These are phyloP conservation scores for Volvox reticuliferus DNA, from an alignment of 139 green algal species.

Conservation along the genomic window DNA sequence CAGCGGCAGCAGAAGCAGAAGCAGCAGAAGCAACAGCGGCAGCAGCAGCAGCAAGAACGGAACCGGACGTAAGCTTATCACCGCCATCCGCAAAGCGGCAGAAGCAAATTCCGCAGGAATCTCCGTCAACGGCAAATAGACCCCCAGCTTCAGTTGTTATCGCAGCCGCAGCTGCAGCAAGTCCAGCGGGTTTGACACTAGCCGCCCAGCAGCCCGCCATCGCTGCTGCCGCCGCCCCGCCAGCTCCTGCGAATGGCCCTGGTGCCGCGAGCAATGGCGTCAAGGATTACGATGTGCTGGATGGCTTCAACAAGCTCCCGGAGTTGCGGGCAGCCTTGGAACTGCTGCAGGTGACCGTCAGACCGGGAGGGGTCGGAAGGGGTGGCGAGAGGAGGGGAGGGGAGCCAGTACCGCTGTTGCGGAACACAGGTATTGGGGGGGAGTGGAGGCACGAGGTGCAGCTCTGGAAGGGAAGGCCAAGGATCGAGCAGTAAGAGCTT, in stretches of 20 bases:
- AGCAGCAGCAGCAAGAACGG: neutral
- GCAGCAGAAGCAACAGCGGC: neutral
- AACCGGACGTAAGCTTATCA: neutral
- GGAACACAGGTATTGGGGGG: too few species aligned
- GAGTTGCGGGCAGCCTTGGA: conserved; percentile 50
- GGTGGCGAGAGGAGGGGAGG: neutral
- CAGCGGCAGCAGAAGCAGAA: neutral
- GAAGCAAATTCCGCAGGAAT: neutral
- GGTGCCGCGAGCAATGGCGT: neutral
- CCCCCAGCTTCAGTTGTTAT: too few species aligned
- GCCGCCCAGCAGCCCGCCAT: neutral
- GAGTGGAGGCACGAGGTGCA: too few species aligned
- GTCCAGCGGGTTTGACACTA: neutral
- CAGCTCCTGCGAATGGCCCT: neutral
- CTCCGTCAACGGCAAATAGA: neutral
- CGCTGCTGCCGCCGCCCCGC: neutral
- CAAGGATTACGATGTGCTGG: conserved; percentile 28
- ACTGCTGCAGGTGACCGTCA: conserved; percentile 29
- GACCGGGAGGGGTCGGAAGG: neutral
- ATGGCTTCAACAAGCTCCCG: conserved; percentile 59
- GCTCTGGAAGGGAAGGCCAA: too few species aligned
- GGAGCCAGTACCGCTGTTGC: too few species aligned
- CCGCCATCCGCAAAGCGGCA: conserved; percentile 14
- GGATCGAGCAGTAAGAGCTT: too few species aligned
- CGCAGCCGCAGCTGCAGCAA: too few species aligned